A percentile compares a stretch with the other conserved stretches of the same genome.
These are phyloP conservation scores for Lactuca sativa DNA, from an alignment of 129 eudicot species.

Conservation along the genomic window DNA sequence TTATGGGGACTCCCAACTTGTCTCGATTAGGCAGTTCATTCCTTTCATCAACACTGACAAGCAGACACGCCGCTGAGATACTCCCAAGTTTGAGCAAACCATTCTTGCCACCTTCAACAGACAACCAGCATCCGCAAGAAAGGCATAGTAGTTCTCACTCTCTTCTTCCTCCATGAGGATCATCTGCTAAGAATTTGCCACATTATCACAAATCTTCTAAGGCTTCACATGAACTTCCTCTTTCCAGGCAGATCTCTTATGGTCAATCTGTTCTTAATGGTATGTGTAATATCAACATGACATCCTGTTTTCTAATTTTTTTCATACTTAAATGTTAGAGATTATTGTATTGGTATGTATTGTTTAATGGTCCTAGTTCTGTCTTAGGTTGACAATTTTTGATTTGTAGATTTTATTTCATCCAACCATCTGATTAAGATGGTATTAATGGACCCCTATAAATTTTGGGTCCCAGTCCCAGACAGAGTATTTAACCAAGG, in stretches of 20 bases:
- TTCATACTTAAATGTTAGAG: background rate
- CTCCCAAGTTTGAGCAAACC: constrained; percentile 66
- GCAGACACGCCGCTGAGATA: constrained; percentile 74
- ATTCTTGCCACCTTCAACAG: constrained; percentile 48
- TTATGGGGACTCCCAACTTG: constrained; percentile 63
- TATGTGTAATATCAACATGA: constrained; percentile 16
- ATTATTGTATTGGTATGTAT: background rate
- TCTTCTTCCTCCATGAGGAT: constrained; percentile 60
- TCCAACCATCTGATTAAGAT: background rate
- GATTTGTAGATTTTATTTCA: background rate
- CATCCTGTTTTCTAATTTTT: too few species aligned
- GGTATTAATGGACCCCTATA: constrained; percentile 17
- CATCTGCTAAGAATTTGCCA: constrained; percentile 45
- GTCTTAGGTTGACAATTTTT: constrained; percentile 13
- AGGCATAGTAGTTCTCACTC: constrained; percentile 65
- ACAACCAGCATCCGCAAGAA: constrained; percentile 54
- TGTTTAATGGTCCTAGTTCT: constrained; percentile 5
- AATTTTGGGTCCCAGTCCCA: constrained; percentile 1
- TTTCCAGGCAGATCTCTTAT: constrained; percentile 58
- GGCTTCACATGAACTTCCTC: constrained; percentile 58
- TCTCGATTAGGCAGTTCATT: constrained; percentile 67
- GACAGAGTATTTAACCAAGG: background rate
- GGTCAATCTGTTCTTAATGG: constrained; percentile 86
- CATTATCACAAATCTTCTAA: constrained; percentile 48
- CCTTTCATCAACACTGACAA: constrained; percentile 60